These are phyloP conservation scores for Diaporthe velutina DNA, from an alignment of 2,329 filamentous ascomycete species.

Conservation along the genomic window DNA sequence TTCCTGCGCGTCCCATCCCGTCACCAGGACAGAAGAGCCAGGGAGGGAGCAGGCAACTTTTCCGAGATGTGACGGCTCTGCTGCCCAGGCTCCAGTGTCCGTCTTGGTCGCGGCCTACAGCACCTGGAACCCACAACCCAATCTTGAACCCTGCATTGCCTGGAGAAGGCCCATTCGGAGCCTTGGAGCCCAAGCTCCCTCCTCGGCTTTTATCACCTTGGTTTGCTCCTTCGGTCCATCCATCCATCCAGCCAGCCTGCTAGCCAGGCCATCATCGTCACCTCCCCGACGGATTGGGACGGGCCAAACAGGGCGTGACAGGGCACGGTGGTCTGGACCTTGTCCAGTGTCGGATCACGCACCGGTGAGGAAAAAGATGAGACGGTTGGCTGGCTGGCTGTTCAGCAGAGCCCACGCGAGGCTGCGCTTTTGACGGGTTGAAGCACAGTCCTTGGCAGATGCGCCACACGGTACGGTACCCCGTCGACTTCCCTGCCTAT, in stretches of 20 bases:
- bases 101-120: constrained; percentile 17
- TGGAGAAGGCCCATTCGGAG: not conserved
- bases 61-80: constrained; percentile 27
- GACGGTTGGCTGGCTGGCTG: constrained; percentile 20
- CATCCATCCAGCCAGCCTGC: not conserved
- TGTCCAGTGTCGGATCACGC: constrained; percentile 25
- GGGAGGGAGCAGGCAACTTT: constrained; percentile 10
- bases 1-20: constrained; percentile 13
- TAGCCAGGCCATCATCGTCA: not conserved
- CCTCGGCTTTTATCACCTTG: constrained; percentile 26
- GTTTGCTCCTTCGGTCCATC: not conserved
- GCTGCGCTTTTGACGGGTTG: constrained; percentile 19
- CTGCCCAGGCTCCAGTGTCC: constrained; percentile 20
- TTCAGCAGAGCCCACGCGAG: constrained; percentile 8
- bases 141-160: constrained; percentile 11
- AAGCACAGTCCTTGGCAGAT: constrained; percentile 20
- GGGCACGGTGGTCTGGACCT: constrained; percentile 15
- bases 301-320: constrained; percentile 20
- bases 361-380: constrained; percentile 29
- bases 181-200: constrained; percentile 11
- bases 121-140: constrained; percentile 17
- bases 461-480: constrained; percentile 9
- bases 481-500: not conserved
- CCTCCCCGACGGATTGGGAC: constrained; percentile 15
- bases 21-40: constrained; percentile 8